These are phyloP conservation scores for Schwanniomyces vanrijiae DNA, from an alignment of 805 yeast genomes.

Conservation along the genomic window DNA sequence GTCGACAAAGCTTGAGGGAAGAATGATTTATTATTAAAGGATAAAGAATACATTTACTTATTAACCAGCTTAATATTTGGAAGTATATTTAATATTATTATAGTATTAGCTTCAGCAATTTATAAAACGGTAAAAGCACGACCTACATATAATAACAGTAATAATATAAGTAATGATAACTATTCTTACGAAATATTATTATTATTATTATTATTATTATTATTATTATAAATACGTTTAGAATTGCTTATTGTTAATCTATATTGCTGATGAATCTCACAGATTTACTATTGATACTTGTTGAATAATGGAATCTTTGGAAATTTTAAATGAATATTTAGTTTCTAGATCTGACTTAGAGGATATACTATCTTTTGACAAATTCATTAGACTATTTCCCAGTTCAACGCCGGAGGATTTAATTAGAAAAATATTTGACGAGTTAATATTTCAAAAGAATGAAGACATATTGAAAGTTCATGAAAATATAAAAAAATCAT, in stretches of 20 bases:
- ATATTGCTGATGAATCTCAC: too few relatives aligned
- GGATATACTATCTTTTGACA: slow-evolving; percentile 15
- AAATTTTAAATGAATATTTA: slow-evolving; percentile 19
- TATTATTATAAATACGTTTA: too few relatives aligned
- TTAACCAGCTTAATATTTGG: not conserved
- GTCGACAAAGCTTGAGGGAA: slow-evolving; percentile 81
- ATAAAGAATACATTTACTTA: not conserved
- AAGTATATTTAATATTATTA: not conserved
- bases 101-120: not conserved
- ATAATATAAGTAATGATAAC: too few relatives aligned
- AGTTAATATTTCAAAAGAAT: slow-evolving; percentile 10
- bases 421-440: slow-evolving; percentile 11
- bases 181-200: too few relatives aligned
- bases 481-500: slow-evolving; percentile 14
- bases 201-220: too few relatives aligned
- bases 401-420: slow-evolving; percentile 3
- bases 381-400: slow-evolving; percentile 18
- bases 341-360: slow-evolving; percentile 15
- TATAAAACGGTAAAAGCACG: not conserved
- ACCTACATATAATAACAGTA: too few relatives aligned
- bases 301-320: slow-evolving; percentile 19
- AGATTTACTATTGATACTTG: not conserved
- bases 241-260: too few relatives aligned
- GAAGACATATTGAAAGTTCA: slow-evolving; percentile 3
- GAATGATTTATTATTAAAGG: slow-evolving; percentile 21